These are phyloP conservation scores for Yamadazyma conglobata DNA, from an alignment of 1,139 yeast genomes.

Conservation along the genomic window DNA sequence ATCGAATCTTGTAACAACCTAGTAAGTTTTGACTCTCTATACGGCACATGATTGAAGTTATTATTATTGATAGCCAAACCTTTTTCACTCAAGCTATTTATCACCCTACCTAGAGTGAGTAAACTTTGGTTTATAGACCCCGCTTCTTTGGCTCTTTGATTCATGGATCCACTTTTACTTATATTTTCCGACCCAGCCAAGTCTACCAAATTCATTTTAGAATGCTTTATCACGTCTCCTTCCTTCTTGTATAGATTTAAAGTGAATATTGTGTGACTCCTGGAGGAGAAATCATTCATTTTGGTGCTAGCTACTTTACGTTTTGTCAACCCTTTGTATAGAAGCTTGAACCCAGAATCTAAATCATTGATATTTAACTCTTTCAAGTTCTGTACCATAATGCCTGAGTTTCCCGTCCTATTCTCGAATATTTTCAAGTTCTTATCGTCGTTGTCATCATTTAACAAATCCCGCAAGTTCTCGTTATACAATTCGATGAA, in stretches of 20 bases:
- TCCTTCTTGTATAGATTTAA: conserved; percentile 51
- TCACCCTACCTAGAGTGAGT: conserved; percentile 79
- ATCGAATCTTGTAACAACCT: conserved; percentile 76
- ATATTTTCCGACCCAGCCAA: conserved; percentile 88
- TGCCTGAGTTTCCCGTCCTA: conserved; percentile 17
- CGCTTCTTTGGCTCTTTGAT: conserved; percentile 81
- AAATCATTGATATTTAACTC: conserved; percentile 54
- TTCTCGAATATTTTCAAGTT: conserved; percentile 52
- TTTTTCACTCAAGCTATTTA: conserved; percentile 53
- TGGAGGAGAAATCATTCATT: conserved; percentile 64
- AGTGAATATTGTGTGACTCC: conserved; percentile 74
- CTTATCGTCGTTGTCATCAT: conserved; percentile 35
- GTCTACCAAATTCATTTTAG: conserved; percentile 79
- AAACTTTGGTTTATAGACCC: conserved; percentile 85
- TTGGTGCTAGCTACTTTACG: conserved; percentile 69
- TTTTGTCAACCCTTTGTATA: conserved; percentile 53
- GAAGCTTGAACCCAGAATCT: conserved; percentile 49
- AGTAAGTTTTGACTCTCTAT: conserved; percentile 80
- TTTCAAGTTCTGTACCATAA: conserved; percentile 50
- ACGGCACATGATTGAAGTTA: conserved; percentile 58
- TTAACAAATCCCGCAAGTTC: conserved; percentile 59
- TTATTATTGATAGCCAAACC: conserved; percentile 6
- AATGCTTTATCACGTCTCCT: conserved; percentile 43
- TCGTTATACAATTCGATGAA: conserved; percentile 75
- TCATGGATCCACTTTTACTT: conserved; percentile 72